Evolutionary conservation across 257 asterid genomes (phyloP).

Genomic region (Capsicum chinense): DNA sequence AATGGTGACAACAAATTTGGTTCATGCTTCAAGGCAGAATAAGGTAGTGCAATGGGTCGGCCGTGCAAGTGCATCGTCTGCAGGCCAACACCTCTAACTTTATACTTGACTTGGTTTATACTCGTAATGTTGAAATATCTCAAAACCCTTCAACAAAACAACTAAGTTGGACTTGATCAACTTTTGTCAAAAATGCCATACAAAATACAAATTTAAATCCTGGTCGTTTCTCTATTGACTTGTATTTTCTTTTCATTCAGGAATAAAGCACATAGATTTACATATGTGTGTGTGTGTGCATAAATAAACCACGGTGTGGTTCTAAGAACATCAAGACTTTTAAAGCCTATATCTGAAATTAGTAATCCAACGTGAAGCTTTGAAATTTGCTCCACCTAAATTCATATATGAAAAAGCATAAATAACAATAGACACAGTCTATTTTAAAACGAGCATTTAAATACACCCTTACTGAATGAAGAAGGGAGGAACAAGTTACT

Average conservation of each 20-base stretch:
- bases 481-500: not conserved
- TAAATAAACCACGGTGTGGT: not conserved
- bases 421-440: not conserved
- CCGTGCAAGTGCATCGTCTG: not conserved
- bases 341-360: not conserved
- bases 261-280: not conserved
- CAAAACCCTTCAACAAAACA: not conserved
- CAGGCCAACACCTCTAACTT: not conserved
- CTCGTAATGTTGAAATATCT: not conserved
- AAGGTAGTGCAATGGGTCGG: not conserved
- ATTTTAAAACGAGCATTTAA: not conserved
- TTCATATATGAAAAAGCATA: not conserved
- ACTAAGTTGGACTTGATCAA: not conserved
- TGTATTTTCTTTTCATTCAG: not conserved
- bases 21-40: not conserved
- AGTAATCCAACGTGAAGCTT: not conserved
- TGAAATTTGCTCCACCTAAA: not conserved
- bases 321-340: not conserved
- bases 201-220: not conserved
- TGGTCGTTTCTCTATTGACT: not conserved
- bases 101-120: not conserved
- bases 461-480: not conserved
- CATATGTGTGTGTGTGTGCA: not conserved
- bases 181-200: not conserved
- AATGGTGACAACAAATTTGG: constrained; percentile 23